phyloP scores from a whole-genome alignment of 257 asterid species.

The Plantago elongata region DNA sequence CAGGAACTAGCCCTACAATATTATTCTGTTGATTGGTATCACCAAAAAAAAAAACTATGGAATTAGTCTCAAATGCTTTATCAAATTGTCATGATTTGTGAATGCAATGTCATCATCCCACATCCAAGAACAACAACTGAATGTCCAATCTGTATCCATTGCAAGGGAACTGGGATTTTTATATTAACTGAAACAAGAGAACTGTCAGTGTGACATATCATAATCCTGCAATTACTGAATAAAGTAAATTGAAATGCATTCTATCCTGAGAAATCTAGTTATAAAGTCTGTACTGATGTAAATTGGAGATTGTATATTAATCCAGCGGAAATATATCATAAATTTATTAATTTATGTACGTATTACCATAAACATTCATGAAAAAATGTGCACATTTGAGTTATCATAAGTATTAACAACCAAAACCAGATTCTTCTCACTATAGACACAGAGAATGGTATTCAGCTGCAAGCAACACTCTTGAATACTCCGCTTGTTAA shows the following conservation, averaged over 20 bases:
- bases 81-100: constrained; percentile 30
- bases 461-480: constrained; percentile 16
- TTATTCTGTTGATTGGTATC: constrained; percentile 27
- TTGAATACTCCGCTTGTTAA: constrained; percentile 6
- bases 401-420: constrained; percentile 17
- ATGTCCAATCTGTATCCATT: constrained; percentile 29
- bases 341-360: background rate
- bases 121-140: constrained; percentile 22
- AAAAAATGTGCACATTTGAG: constrained; percentile 7
- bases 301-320: too few species aligned
- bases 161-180: constrained; percentile 22
- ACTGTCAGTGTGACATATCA: constrained; percentile 4
- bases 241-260: constrained; percentile 1
- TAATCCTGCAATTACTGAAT: background rate
- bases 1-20: constrained; percentile 33
- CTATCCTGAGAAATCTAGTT: background rate
- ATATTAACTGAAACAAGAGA: constrained; percentile 13
- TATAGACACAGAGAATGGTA: constrained; percentile 9
- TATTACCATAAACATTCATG: background rate
- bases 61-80: constrained; percentile 41
- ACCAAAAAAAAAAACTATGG: constrained; percentile 22
- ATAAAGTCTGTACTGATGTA: too few species aligned
- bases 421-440: constrained; percentile 12
- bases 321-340: background rate
- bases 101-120: constrained; percentile 26